These are phyloP conservation scores for Aspergillus chevalieri DNA, from an alignment of 2,329 filamentous ascomycete genomes.

Conservation along the genomic window DNA sequence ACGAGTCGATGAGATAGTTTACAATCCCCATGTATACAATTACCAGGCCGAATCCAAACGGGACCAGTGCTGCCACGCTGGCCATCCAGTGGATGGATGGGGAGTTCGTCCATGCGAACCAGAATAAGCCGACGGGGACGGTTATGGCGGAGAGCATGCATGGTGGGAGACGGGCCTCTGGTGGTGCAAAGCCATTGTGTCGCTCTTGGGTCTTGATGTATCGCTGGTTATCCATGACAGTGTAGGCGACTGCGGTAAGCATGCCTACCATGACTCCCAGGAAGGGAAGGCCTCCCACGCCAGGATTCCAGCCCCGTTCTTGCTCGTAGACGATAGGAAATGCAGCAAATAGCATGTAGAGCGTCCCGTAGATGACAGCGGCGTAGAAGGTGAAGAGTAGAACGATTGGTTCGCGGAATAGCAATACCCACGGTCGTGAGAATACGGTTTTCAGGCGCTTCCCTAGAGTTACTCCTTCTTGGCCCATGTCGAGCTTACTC, in stretches of 20 bases:
- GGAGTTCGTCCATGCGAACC: conserved; percentile 14
- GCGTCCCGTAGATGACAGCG: conserved; percentile 42
- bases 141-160: conserved; percentile 11
- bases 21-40: conserved; percentile 11
- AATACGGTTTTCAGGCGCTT: conserved; percentile 39
- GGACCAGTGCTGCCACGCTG: conserved; percentile 7
- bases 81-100: conserved; percentile 9
- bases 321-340: conserved; percentile 43
- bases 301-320: conserved; percentile 37
- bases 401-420: conserved; percentile 44
- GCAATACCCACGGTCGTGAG: conserved; percentile 38
- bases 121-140: conserved; percentile 12
- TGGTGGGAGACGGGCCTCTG: conserved; percentile 10
- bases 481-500: conserved; percentile 18
- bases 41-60: conserved; percentile 16
- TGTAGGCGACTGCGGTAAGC: conserved; percentile 29
- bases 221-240: conserved; percentile 25
- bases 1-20: conserved; percentile 14
- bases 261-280: conserved; percentile 37
- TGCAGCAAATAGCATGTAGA: conserved; percentile 46
- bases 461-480: conserved; percentile 6
- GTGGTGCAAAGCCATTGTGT: conserved; percentile 9
- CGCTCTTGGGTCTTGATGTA: conserved; percentile 4
- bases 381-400: conserved; percentile 40
- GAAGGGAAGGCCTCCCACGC: conserved; percentile 40